A percentile compares a stretch with the other conserved stretches of the same genome.
Evolutionary conservation across 257 asterid species (phyloP).

Genomic region (Nicotiana tomentosiformis): DNA sequence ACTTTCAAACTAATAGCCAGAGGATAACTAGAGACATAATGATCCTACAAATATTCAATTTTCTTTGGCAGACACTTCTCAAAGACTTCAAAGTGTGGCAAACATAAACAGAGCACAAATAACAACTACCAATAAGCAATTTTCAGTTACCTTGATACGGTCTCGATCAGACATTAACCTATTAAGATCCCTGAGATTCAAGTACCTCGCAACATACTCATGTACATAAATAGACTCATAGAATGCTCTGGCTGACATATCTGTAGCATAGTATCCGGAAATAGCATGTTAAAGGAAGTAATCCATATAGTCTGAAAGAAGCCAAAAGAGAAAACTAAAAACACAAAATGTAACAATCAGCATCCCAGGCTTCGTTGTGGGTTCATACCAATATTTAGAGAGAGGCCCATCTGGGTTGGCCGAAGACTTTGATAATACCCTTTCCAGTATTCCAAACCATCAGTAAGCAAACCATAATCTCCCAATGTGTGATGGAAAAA

Average conservation of each 20-base stretch:
- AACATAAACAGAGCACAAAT: not conserved
- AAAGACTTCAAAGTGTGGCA: not conserved
- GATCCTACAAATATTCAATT: not conserved
- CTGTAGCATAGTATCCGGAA: conserved; percentile 32
- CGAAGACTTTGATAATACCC: conserved; percentile 84
- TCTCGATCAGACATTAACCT: conserved; percentile 54
- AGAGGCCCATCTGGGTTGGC: conserved; percentile 89
- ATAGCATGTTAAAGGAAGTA: not conserved
- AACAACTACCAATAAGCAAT: not conserved
- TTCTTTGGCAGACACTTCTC: not conserved
- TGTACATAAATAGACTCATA: conserved; percentile 47
- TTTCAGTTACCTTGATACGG: conserved; percentile 47
- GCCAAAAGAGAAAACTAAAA: too few species aligned
- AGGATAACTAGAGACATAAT: not conserved
- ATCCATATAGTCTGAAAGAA: not conserved
- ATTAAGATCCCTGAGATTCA: conserved; percentile 26
- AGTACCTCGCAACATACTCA: conserved; percentile 26
- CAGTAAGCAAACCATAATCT: conserved; percentile 33
- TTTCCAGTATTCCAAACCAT: conserved; percentile 64
- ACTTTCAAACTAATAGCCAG: not conserved
- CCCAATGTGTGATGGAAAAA: conserved; percentile 45
- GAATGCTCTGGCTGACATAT: conserved; percentile 73
- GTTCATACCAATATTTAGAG: conserved; percentile 60
- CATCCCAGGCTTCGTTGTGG: not conserved
- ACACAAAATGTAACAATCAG: not conserved